phyloP scores from a whole-genome alignment of 2,329 filamentous ascomycete species.

The Neospermospora avenae region DNA sequence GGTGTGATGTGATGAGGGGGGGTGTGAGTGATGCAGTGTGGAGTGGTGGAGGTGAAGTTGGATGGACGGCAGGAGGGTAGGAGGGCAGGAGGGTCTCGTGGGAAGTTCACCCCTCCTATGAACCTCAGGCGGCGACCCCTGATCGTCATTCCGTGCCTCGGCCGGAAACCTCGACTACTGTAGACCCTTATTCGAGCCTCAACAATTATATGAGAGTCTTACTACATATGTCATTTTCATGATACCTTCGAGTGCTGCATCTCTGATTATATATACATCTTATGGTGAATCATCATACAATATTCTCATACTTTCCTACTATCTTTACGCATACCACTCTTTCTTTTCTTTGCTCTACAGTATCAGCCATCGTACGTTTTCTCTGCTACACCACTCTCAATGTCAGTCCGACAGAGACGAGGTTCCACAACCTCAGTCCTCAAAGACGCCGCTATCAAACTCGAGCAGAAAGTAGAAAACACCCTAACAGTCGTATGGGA shows the following conservation, averaged over 20 bases:
- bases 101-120: no score
- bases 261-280: background rate
- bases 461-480: constrained; percentile 37
- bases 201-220: constrained; percentile 1
- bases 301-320: background rate
- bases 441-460: constrained; percentile 21
- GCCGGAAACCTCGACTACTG: no score
- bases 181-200: no score
- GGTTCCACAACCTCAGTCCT: constrained; percentile 26
- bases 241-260: no score
- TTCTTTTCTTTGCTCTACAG: background rate
- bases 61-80: no score
- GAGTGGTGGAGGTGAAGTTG: no score
- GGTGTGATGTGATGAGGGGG: background rate
- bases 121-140: no score
- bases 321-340: background rate
- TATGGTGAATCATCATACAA: background rate
- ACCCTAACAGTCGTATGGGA: constrained; percentile 46
- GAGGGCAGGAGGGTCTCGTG: no score
- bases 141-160: background rate
- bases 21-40: background rate
- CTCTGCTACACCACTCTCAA: constrained; percentile 7
- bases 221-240: background rate
- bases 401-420: constrained; percentile 31
- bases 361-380: background rate